Base-by-base conservation (phyloP, 148 eudicot genomes). In the Silene uniflora region DNA sequence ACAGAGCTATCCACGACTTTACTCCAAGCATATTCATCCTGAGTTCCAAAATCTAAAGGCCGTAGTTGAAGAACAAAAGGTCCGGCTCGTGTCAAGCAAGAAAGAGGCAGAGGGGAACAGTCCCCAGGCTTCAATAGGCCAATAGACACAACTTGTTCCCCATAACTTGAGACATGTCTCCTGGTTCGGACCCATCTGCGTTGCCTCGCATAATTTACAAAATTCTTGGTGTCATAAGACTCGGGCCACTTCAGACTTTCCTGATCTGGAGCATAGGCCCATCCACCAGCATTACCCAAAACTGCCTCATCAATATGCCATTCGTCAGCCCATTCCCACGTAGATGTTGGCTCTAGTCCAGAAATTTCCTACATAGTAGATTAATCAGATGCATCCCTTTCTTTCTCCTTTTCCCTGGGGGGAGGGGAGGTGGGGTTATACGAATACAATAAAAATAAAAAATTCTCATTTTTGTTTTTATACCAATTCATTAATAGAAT, bases 301-400 rank as follows among this genome's bases (percentile, higher is more conserved):
- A 89, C 81, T 71, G 72, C 61, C 75, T 76, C 78, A 87, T 93
- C 98, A 46, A 93, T 78, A 78, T 85, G 95, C 98, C 98, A 93
- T 72, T 89, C 95, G 84, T 91, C 97, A 83, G 84, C 74, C 98
- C 97, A 91, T 73, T 88, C 87, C 97, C 97, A 91, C 8, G 84
- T 92, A 61, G 89, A 77, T 54, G 90, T 88, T 29, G 85, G 76
- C 73, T 86, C 82, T 69, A 81, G 82, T 71, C 82, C 90, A 73
- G 85, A 80, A 47, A 67, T 64, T 83, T 61, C 83, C 98, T 93
- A 85, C 61, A 77, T 3, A 79, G 64, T 68, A 24, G 68, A 72
- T 54, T 59, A 58, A 60, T 77, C 72, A 83, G 75, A 73, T 12
- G 64, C 46, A 29, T 23, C 12, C 19, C 32, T 67, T 39, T 39